phyloP scores from a whole-genome alignment of 2,329 filamentous ascomycete species.

The Pseudocercospora macadamiae region DNA sequence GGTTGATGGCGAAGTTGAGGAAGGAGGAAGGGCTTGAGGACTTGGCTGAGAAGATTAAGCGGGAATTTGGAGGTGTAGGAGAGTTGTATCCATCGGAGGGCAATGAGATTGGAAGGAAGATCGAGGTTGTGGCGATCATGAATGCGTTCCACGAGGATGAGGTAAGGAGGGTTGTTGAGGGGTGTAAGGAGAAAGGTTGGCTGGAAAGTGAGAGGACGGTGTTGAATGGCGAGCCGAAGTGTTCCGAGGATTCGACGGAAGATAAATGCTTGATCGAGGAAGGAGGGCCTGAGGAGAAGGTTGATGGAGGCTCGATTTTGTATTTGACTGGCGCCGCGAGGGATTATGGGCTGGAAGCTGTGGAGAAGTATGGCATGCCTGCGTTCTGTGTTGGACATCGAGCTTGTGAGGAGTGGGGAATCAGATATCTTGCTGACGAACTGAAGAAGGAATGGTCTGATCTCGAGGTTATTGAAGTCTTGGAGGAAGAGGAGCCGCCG shows the following conservation, averaged over 20 bases:
- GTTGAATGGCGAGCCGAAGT: no score
- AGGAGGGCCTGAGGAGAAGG: slow-evolving; percentile 20
- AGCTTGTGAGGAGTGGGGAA: slow-evolving; percentile 45
- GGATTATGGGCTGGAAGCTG: slow-evolving; percentile 37
- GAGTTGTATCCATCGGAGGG: slow-evolving; percentile 16
- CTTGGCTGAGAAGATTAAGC: slow-evolving; percentile 28
- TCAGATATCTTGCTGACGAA: slow-evolving; percentile 38
- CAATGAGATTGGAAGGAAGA: not conserved
- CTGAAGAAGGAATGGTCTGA: slow-evolving; percentile 38
- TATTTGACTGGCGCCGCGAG: slow-evolving; percentile 45
- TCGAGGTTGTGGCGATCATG: slow-evolving; percentile 41
- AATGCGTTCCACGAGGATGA: slow-evolving; percentile 45
- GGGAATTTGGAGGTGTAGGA: slow-evolving; percentile 26
- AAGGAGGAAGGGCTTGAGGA: not conserved
- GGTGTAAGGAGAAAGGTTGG: slow-evolving; percentile 28
- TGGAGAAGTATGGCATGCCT: slow-evolving; percentile 36
- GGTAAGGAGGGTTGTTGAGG: slow-evolving; percentile 40
- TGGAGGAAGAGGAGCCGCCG: slow-evolving; percentile 38
- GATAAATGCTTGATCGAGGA: no score
- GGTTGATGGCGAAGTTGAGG: slow-evolving; percentile 37
- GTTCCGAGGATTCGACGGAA: no score
- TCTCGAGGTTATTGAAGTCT: slow-evolving; percentile 39
- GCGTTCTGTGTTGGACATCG: slow-evolving; percentile 43
- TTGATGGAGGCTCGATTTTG: slow-evolving; percentile 37
- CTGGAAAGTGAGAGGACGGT: slow-evolving; percentile 1